These are phyloP conservation scores for Xylaria sp. DNA, from an alignment of 2,329 filamentous ascomycete species.

Conservation along the genomic window DNA sequence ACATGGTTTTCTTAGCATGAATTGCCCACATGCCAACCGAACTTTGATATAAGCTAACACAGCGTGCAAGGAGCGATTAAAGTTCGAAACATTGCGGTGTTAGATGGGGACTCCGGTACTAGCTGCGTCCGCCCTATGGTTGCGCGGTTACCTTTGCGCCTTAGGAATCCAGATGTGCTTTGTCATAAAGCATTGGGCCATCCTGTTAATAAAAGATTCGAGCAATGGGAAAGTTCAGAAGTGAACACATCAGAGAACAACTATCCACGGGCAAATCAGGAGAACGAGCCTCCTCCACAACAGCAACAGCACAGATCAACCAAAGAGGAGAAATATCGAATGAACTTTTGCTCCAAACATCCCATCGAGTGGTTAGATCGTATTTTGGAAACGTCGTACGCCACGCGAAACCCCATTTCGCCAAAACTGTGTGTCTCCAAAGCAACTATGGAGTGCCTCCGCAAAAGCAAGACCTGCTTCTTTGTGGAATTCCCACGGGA, in stretches of 20 bases:
- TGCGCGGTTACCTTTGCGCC: conserved; percentile 21
- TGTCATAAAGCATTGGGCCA: not conserved
- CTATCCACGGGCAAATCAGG: conserved; percentile 6
- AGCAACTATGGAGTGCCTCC: conserved; percentile 13
- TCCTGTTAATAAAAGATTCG: not conserved
- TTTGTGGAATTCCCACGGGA: conserved; percentile 15
- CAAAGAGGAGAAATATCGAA: not conserved
- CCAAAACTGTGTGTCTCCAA: conserved; percentile 22
- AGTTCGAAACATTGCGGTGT: conserved; percentile 23
- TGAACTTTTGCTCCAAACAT: conserved; percentile 15
- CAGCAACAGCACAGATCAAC: not conserved
- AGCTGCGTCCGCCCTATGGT: conserved; percentile 1
- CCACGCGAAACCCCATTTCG: conserved; percentile 32
- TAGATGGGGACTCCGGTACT: not conserved
- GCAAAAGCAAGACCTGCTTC: conserved; percentile 22
- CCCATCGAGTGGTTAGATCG: conserved; percentile 40
- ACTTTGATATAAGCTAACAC: conserved; percentile 22
- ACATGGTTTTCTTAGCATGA: not conserved
- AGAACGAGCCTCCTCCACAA: not conserved
- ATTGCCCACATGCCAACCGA: not conserved
- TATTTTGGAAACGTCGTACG: conserved; percentile 40
- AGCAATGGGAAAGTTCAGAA: not conserved
- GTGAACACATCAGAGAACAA: not conserved
- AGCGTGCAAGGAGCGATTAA: conserved; percentile 20
- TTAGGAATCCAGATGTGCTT: conserved; percentile 16